Evolutionary conservation across 495 filamentous ascomycete genomes (phyloP).

Genomic region (Aspergillus biplanus): DNA sequence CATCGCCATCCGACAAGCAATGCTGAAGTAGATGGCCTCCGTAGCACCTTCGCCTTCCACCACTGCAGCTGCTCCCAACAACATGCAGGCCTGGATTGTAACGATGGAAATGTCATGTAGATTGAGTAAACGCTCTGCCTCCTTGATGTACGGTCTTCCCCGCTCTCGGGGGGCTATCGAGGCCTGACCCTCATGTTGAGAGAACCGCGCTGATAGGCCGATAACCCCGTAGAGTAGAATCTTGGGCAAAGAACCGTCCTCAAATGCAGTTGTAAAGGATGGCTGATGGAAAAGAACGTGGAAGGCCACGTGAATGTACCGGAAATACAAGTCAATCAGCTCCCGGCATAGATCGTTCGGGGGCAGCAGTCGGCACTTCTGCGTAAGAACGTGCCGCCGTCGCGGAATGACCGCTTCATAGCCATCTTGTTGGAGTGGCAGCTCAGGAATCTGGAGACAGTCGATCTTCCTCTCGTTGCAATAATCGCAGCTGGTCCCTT

Average conservation of each 20-base stretch:
- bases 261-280: background rate
- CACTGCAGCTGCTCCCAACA: background rate
- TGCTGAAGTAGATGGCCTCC: slow-evolving; percentile 1
- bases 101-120: background rate
- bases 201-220: slow-evolving; percentile 3
- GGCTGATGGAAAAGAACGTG: slow-evolving; percentile 4
- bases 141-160: background rate
- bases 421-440: background rate
- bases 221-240: slow-evolving; percentile 1
- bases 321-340: slow-evolving; percentile 2
- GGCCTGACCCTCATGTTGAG: background rate
- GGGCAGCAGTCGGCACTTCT: background rate
- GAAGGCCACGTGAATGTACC: background rate
- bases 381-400: background rate
- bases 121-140: background rate
- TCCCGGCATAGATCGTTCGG: background rate
- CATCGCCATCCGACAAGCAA: slow-evolving; percentile 2
- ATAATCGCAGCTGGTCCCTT: slow-evolving; percentile 1
- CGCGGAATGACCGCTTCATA: background rate
- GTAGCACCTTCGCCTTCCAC: background rate
- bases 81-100: slow-evolving; percentile 7
- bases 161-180: background rate
- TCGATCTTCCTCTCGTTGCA: background rate
- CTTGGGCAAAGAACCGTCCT: slow-evolving; percentile 1
- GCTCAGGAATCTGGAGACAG: background rate